Evolutionary conservation across 768 basidiomycete species (phyloP).

Genomic region (Suillus weaverae): DNA sequence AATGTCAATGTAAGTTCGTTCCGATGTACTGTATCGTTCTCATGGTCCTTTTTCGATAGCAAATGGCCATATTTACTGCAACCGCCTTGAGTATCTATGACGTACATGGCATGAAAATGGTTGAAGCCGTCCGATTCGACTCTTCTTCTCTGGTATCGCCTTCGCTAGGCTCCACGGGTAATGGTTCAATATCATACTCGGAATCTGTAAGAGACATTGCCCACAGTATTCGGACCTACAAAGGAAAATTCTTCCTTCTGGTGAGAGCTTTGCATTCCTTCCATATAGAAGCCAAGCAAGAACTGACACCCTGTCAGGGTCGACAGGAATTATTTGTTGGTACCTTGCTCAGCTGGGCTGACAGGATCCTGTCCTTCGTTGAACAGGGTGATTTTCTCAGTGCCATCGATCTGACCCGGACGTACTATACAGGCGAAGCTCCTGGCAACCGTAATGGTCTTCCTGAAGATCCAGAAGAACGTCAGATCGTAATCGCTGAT

Average conservation of each 20-base stretch:
- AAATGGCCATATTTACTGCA: slow-evolving; percentile 64
- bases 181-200: slow-evolving; percentile 46
- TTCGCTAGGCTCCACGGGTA: slow-evolving; percentile 45
- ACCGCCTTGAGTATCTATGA: slow-evolving; percentile 71
- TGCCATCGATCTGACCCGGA: slow-evolving; percentile 83
- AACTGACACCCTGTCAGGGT: slow-evolving; percentile 43
- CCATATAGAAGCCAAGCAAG: background rate
- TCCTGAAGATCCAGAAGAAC: slow-evolving; percentile 61
- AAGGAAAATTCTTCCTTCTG: slow-evolving; percentile 87
- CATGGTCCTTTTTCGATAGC: slow-evolving; percentile 41
- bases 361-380: slow-evolving; percentile 82
- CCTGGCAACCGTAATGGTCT: slow-evolving; percentile 87
- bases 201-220: slow-evolving; percentile 55
- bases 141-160: slow-evolving; percentile 56
- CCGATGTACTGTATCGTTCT: slow-evolving; percentile 3
- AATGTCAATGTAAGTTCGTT: slow-evolving; percentile 76
- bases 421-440: slow-evolving; percentile 78
- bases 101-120: slow-evolving; percentile 47
- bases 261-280: slow-evolving; percentile 47
- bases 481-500: slow-evolving; percentile 65
- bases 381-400: slow-evolving; percentile 84
- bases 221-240: slow-evolving; percentile 79
- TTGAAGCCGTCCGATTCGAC: slow-evolving; percentile 66
- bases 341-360: slow-evolving; percentile 92
- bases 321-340: slow-evolving; percentile 73